Base-by-base conservation (phyloP, 2,329 filamentous ascomycete species). In the Alternaria panax region DNA sequence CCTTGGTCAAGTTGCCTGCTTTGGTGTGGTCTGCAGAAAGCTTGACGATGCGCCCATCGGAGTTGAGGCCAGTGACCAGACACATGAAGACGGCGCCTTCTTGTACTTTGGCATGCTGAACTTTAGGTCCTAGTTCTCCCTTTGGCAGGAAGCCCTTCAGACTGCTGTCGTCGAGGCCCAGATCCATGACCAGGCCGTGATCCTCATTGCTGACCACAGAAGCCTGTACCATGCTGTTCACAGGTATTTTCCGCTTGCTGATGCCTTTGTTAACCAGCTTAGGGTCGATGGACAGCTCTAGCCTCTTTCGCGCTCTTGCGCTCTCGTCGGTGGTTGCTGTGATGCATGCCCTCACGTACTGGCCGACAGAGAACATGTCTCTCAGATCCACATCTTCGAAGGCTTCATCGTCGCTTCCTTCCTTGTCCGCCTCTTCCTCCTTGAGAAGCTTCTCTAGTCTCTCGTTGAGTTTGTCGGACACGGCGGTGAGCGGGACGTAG, bases 161-260 rank as follows among this genome's bases (percentile, higher is more conserved):
- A 36, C 87, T 85, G 30, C 84, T 80, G 53, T 88, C 87, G 34
- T 88, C 83, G 7, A 98, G 82, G 18, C 92, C 92, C 36, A 98
- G 80, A 68, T 97, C 92, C 92, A 99, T 97, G 56, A 98, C 87
- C 58, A 95, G 86, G 62, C 95, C 95, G 73, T 97, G 93, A 70
- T 99, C 96, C 78, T 99, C 94, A n/a, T 96, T 90, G 78, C 94
- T 99, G 51, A 86, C 80, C 25, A 99, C 89, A 0, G 93, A 90
- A 2, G 93, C 94, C 85, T 98, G 96, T 20, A 98, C 82, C 45
- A 91, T 93, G 65, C 84, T 85, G 72, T 96, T 90, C 40, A 85
- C 80, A 9, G 95, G 88, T 9, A 97, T 79, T 69, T 92, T 92
- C 40, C 90, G 87, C 66, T 87, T 85, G 4, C 86, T 83, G 22